Conservation (phyloP, 768 basidiomycete species). For the Trametes meyenii region DNA sequence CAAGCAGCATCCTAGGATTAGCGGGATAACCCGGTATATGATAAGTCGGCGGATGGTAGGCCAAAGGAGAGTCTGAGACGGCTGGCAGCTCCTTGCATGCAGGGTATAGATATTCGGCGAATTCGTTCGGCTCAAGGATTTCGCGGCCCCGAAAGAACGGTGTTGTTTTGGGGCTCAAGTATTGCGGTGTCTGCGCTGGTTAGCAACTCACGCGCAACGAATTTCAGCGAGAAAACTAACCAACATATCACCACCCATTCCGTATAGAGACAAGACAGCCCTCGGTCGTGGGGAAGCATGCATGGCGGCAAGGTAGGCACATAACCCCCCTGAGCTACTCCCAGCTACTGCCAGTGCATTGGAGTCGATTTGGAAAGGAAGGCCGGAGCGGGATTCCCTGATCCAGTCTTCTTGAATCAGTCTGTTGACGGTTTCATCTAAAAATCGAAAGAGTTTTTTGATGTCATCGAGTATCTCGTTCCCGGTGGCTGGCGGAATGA, state of each 20-base stretch:
- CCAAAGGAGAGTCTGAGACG: slow-evolving; percentile 47
- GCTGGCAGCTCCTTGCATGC: slow-evolving; percentile 30
- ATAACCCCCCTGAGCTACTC: slow-evolving; percentile 63
- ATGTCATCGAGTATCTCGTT: slow-evolving; percentile 63
- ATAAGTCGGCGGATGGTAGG: slow-evolving; percentile 48
- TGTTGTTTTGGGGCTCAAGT: slow-evolving; percentile 48
- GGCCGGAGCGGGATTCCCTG: background rate
- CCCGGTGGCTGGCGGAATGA: slow-evolving; percentile 54
- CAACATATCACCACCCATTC: slow-evolving; percentile 63
- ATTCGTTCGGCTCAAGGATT: slow-evolving; percentile 52
- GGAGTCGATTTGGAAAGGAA: slow-evolving; percentile 43
- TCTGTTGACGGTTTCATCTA: slow-evolving; percentile 34
- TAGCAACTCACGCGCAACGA: background rate
- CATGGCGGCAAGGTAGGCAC: slow-evolving; percentile 61
- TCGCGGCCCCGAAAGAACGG: slow-evolving; percentile 60
- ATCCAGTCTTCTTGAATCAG: slow-evolving; percentile 1
- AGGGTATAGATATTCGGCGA: slow-evolving; percentile 52
- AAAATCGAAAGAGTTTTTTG: slow-evolving; percentile 54
- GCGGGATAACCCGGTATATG: slow-evolving; percentile 61
- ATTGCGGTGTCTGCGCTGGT: slow-evolving; percentile 50
- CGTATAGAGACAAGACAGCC: slow-evolving; percentile 61
- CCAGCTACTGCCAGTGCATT: slow-evolving; percentile 55
- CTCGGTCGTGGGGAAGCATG: slow-evolving; percentile 56
- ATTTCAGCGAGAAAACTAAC: slow-evolving; percentile 28
- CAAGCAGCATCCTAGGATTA: slow-evolving; percentile 62